phyloP scores from a whole-genome alignment of 129 eudicot genomes.

The Daucus carota region DH1_v3.0 NC_030386.2:28114501-28115000 shows the following conservation, averaged over 20 bases:
- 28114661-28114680: constrained; percentile 95
- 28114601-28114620: constrained; percentile 21
- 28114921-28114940: neutral
- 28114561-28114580: neutral
- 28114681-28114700: constrained; percentile 9
- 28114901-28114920: neutral
- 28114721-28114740: neutral
- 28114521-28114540: neutral
- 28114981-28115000: neutral
- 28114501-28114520: neutral
- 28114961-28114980: neutral
- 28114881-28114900: neutral
- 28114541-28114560: neutral
- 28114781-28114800: constrained; percentile 64
- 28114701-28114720: constrained; percentile 9
- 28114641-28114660: constrained; percentile 97
- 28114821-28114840: constrained; percentile 92
- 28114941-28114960: neutral
- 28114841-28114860: constrained; percentile 5
- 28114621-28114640: constrained; percentile 96
- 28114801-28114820: constrained; percentile 67
- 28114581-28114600: neutral
- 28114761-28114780: constrained; percentile 75
- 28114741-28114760: constrained; percentile 39
- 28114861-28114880: neutral